These are phyloP conservation scores for Cicer judaicum DNA, from an alignment of 306 rosid species.

Conservation along the genomic window DNA sequence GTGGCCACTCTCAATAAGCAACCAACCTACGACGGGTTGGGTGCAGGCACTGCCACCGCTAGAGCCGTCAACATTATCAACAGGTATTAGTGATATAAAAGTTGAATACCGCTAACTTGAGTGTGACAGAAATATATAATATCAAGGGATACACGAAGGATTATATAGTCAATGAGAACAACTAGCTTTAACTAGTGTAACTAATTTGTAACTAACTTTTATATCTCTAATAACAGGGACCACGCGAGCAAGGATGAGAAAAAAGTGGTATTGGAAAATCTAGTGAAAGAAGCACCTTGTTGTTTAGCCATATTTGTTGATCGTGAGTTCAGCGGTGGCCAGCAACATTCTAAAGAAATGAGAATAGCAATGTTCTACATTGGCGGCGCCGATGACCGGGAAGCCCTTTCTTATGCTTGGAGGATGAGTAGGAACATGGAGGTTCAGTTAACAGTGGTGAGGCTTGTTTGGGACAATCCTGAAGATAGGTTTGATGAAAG, in stretches of 20 bases:
- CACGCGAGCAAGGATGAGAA: slow-evolving; percentile 38
- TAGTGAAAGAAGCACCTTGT: slow-evolving; percentile 41
- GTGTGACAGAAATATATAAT: too few species aligned
- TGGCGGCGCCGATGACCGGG: slow-evolving; percentile 50
- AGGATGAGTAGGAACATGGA: slow-evolving; percentile 45
- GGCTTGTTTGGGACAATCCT: slow-evolving; percentile 52
- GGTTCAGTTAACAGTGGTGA: slow-evolving; percentile 44
- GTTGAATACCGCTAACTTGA: too few species aligned
- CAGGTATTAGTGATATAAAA: not conserved
- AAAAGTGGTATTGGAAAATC: slow-evolving; percentile 43
- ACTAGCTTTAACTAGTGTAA: too few species aligned
- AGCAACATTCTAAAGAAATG: slow-evolving; percentile 8
- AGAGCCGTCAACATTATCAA: slow-evolving; percentile 53
- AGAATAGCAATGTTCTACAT: slow-evolving; percentile 46
- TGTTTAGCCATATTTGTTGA: slow-evolving; percentile 47
- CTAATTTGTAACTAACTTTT: too few species aligned
- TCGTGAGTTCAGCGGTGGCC: slow-evolving; percentile 27
- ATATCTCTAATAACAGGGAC: slow-evolving; percentile 14
- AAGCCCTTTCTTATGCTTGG: slow-evolving; percentile 56
- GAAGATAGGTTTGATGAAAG: slow-evolving; percentile 39
- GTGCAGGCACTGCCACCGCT: slow-evolving; percentile 47
- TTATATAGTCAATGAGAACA: too few species aligned
- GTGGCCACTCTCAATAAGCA: slow-evolving; percentile 45
- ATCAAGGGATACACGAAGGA: too few species aligned
- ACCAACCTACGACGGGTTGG: slow-evolving; percentile 52